phyloP scores from a whole-genome alignment of 1,139 yeast genomes.

The Candida neerlandica region DNA sequence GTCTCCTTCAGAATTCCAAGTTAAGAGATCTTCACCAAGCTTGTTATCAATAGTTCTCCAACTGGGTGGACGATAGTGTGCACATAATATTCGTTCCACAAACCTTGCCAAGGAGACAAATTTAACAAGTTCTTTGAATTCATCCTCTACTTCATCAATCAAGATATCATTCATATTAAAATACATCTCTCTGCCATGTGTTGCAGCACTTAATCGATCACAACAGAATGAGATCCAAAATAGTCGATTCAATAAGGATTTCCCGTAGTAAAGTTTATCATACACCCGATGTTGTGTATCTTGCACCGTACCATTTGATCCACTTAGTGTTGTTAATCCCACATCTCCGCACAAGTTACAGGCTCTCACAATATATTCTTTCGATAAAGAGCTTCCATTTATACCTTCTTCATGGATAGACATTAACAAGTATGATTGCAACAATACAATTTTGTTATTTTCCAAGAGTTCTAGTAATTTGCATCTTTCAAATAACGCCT shows the following conservation, averaged over 20 bases:
- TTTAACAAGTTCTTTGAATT: conserved; percentile 24
- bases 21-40: conserved; percentile 20
- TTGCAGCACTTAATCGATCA: conserved; percentile 27
- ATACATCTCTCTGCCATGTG: conserved; percentile 27
- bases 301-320: conserved; percentile 19
- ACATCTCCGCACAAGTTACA: conserved; percentile 28
- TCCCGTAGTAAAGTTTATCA: conserved; percentile 16
- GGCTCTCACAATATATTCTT: conserved; percentile 25
- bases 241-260: conserved; percentile 22
- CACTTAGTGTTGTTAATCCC: conserved; percentile 26
- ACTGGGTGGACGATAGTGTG: conserved; percentile 27
- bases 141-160: conserved; percentile 21
- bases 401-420: conserved; percentile 32
- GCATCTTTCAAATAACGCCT: conserved; percentile 24
- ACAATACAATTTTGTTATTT: conserved; percentile 25
- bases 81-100: conserved; percentile 23
- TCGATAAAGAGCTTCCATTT: conserved; percentile 25
- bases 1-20: conserved; percentile 11
- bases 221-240: conserved; percentile 30
- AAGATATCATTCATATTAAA: conserved; percentile 24
- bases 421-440: conserved; percentile 26
- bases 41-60: conserved; percentile 20
- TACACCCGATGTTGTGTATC: conserved; percentile 8
- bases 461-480: conserved; percentile 26
- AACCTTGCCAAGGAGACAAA: conserved; percentile 23